Evolutionary conservation across 2,329 filamentous ascomycete species (phyloP).

Genomic region (Trichoderma sp.): DNA sequence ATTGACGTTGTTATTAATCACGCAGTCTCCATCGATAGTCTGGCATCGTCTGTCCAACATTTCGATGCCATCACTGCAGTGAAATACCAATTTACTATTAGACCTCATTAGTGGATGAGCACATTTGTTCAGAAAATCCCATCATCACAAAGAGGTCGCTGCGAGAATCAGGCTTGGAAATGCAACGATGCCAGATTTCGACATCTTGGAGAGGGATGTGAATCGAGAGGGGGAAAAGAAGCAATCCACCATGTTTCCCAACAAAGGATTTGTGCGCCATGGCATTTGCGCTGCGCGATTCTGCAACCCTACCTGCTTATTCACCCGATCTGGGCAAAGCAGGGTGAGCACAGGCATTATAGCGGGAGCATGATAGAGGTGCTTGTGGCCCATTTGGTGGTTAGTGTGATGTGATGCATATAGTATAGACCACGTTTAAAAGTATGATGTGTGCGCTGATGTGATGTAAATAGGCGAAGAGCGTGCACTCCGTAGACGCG

Average conservation of each 20-base stretch:
- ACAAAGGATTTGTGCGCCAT: neutral
- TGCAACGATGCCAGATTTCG: neutral
- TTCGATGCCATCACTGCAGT: neutral
- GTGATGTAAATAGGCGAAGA: neutral
- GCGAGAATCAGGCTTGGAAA: neutral
- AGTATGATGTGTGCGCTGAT: neutral
- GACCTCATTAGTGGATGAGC: too few species aligned
- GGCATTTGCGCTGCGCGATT: neutral
- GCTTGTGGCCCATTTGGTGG: neutral
- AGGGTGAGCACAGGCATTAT: neutral
- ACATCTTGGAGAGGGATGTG: neutral
- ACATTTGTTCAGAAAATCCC: neutral
- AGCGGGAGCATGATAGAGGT: neutral
- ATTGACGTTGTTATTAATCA: neutral
- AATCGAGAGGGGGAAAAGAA: neutral
- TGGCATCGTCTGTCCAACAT: neutral
- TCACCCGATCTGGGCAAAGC: neutral
- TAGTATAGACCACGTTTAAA: neutral
- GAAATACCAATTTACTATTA: too few species aligned
- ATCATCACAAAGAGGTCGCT: neutral
- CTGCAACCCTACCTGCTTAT: neutral
- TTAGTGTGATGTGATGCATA: neutral
- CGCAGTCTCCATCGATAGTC: neutral
- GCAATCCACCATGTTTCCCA: neutral
- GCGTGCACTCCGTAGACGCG: neutral